Conservation (phyloP, 2,329 filamentous ascomycete genomes). For the Pseudogymnoascus sp. region DNA sequence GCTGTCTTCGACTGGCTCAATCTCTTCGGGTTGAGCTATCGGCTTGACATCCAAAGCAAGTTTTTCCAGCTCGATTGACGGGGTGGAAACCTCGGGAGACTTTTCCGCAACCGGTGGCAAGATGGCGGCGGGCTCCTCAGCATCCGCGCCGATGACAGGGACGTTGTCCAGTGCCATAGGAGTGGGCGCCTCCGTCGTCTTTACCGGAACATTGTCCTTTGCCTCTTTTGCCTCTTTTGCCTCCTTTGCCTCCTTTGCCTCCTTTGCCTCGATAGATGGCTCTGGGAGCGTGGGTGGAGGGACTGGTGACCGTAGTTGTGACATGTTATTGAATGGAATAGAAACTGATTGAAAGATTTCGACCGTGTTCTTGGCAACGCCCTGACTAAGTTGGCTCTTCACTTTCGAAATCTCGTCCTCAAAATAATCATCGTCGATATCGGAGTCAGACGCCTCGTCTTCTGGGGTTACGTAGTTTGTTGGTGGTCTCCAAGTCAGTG, state of each 20-base stretch:
- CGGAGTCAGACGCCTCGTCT: slow-evolving; percentile 22
- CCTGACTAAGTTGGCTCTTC: slow-evolving; percentile 16
- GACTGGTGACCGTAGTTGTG: not conserved
- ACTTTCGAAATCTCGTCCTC: slow-evolving; percentile 24
- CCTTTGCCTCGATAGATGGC: not conserved
- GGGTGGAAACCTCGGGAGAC: not conserved
- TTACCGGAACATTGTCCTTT: not conserved
- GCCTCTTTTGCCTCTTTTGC: not conserved
- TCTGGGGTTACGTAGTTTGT: slow-evolving; percentile 1
- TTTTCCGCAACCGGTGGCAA: not conserved
- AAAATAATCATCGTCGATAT: slow-evolving; percentile 27
- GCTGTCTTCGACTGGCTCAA: not conserved
- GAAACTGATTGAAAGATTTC: slow-evolving; percentile 2
- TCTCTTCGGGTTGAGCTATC: not conserved
- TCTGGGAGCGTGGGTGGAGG: not conserved
- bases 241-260: not conserved
- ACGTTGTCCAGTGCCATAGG: not conserved
- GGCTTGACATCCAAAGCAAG: not conserved
- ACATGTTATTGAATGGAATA: not conserved
- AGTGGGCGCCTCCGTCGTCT: not conserved
- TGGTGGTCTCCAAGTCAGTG: slow-evolving; percentile 2
- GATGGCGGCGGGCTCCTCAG: not conserved
- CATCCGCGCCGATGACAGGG: not conserved
- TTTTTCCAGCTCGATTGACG: not conserved
- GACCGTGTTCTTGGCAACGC: not conserved